Percentiles rank a stretch among this genome's conserved stretches.
phyloP scores from a whole-genome alignment of 306 rosid species.

The Begonia masoniana region DNA sequence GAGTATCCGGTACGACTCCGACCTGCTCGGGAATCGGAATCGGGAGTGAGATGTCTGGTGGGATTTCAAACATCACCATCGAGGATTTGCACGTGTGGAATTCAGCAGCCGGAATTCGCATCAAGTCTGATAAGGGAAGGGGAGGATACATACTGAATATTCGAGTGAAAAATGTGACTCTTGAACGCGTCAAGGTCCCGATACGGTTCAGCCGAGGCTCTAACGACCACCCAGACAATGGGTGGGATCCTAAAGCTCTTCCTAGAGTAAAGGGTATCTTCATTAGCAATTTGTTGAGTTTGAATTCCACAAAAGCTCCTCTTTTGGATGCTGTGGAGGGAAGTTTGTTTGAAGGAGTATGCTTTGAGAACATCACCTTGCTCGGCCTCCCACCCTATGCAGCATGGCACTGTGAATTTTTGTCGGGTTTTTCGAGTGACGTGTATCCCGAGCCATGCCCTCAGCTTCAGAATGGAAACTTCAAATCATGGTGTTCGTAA shows the following conservation, averaged over 20 bases:
- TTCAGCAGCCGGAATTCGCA: constrained; percentile 75
- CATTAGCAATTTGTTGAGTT: constrained; percentile 46
- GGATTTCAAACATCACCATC: constrained; percentile 59
- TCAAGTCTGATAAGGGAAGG: constrained; percentile 80
- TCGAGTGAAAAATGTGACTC: constrained; percentile 36
- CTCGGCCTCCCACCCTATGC: constrained; percentile 36
- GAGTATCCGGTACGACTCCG: constrained; percentile 89
- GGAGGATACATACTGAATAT: constrained; percentile 70
- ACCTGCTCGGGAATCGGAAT: constrained; percentile 94
- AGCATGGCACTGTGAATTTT: constrained; percentile 64
- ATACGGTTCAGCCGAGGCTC: constrained; percentile 84
- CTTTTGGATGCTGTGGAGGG: constrained; percentile 57
- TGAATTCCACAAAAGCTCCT: constrained; percentile 69
- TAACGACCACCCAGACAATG: constrained; percentile 79
- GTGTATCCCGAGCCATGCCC: constrained; percentile 74
- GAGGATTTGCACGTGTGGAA: constrained; percentile 81
- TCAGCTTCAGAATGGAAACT: constrained; percentile 25
- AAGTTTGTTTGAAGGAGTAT: constrained; percentile 50
- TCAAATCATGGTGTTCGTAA: too few relatives aligned
- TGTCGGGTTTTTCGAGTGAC: constrained; percentile 48
- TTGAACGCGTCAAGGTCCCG: constrained; percentile 82
- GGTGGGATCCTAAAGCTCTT: constrained; percentile 86
- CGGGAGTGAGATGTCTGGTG: constrained; percentile 98
- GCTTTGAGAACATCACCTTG: constrained; percentile 59
- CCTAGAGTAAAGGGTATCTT: constrained; percentile 53